phyloP scores from a whole-genome alignment of 768 basidiomycete species.

The Boletus bicolor region DNA sequence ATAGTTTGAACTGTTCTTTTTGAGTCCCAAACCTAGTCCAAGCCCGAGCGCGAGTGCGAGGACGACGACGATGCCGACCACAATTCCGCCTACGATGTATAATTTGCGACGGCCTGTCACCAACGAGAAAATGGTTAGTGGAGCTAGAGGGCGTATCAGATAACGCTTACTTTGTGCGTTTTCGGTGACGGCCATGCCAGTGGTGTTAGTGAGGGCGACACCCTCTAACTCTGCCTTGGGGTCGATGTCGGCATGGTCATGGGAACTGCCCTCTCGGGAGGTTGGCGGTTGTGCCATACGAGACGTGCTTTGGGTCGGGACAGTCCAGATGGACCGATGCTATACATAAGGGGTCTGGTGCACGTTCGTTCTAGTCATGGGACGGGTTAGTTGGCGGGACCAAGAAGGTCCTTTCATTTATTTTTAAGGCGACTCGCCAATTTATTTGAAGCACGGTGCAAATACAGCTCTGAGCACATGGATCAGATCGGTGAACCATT shows the following conservation, averaged over 20 bases:
- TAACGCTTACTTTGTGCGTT: constrained; percentile 6
- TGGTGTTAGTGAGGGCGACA: neutral
- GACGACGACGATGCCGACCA: constrained; percentile 11
- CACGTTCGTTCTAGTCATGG: constrained; percentile 16
- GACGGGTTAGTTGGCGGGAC: neutral
- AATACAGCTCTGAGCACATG: neutral
- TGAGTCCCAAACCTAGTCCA: constrained; percentile 29
- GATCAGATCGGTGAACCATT: neutral
- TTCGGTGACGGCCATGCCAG: neutral
- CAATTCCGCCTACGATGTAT: constrained; percentile 14
- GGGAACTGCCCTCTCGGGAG: constrained; percentile 1
- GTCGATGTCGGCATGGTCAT: neutral
- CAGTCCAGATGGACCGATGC: neutral
- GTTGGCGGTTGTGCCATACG: constrained; percentile 2
- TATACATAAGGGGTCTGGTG: constrained; percentile 2
- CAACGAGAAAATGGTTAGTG: neutral
- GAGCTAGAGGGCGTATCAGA: neutral
- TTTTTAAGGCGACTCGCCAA: neutral
- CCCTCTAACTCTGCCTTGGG: constrained; percentile 4
- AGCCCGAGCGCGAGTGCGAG: constrained; percentile 28
- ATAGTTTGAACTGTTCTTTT: constrained; percentile 14
- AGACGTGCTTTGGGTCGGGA: neutral
- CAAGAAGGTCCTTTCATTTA: neutral
- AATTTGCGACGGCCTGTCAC: constrained; percentile 21
- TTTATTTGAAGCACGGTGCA: neutral